These are phyloP conservation scores for Diplodia scrobiculata DNA, from an alignment of 2,329 filamentous ascomycete genomes.

Conservation along the genomic window DNA sequence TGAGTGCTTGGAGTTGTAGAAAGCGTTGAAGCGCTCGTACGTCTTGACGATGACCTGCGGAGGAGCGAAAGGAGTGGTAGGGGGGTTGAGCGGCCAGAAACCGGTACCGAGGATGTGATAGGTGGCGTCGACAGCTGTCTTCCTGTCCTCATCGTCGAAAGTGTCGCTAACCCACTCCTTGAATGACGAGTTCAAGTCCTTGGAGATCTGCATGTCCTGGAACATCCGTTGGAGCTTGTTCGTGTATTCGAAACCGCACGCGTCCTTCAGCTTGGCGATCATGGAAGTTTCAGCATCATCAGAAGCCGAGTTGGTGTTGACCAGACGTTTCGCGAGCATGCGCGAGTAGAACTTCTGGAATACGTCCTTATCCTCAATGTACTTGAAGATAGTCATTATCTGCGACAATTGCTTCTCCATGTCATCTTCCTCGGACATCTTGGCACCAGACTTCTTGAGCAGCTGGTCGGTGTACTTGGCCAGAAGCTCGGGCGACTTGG, in stretches of 20 bases:
- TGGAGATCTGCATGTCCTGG: slow-evolving; percentile 98
- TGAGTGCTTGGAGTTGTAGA: slow-evolving; percentile 95
- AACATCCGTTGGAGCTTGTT: slow-evolving; percentile 99
- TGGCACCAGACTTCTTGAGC: slow-evolving; percentile 81
- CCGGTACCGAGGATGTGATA: slow-evolving; percentile 94
- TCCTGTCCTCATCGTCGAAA: slow-evolving; percentile 66
- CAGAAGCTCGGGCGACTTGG: slow-evolving; percentile 89
- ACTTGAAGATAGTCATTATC: slow-evolving; percentile 99
- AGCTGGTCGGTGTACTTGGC: slow-evolving; percentile 94
- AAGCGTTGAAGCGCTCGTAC: slow-evolving; percentile 83
- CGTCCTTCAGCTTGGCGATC: slow-evolving; percentile 99
- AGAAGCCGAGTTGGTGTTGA: slow-evolving; percentile 92
- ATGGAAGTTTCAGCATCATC: slow-evolving; percentile 98
- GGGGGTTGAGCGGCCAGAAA: slow-evolving; percentile 91
- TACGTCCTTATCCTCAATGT: slow-evolving; percentile 99
- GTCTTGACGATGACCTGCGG: slow-evolving; percentile 82
- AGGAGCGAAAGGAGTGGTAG: slow-evolving; percentile 84
- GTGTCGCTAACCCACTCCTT: slow-evolving; percentile 71
- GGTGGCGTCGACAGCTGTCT: slow-evolving; percentile 75
- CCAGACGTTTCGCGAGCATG: slow-evolving; percentile 90
- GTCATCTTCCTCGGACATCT: slow-evolving; percentile 90
- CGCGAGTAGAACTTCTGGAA: slow-evolving; percentile 99
- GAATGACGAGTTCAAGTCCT: slow-evolving; percentile 90
- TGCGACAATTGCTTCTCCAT: slow-evolving; percentile 84
- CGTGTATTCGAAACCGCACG: slow-evolving; percentile 97